phyloP scores from a whole-genome alignment of 1,284 basidiomycete species.

The Pseudozyma sp. region DNA sequence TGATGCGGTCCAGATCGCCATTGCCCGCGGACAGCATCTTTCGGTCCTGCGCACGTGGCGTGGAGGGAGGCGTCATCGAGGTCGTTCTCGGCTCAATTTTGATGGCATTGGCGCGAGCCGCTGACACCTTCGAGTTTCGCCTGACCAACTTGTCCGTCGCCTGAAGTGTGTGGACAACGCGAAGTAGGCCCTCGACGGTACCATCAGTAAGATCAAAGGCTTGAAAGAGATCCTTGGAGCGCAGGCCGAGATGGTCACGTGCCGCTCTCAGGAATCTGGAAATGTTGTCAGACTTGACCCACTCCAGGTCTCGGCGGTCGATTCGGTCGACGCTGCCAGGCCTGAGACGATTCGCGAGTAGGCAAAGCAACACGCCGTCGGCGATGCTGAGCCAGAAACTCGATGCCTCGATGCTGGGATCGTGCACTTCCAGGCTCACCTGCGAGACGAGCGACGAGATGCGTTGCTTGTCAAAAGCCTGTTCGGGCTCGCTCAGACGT shows the following conservation, averaged over 20 bases:
- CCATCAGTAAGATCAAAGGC: conserved; percentile 54
- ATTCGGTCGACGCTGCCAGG: conserved; percentile 45
- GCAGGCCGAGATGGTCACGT: conserved; percentile 53
- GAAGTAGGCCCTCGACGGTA: conserved; percentile 52
- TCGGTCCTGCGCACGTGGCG: conserved; percentile 35
- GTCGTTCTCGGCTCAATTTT: conserved; percentile 43
- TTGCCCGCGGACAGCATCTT: conserved; percentile 28
- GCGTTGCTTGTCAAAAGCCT: conserved; percentile 30
- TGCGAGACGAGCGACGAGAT: conserved; percentile 35
- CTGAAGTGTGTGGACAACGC: conserved; percentile 55
- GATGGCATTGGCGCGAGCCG: conserved; percentile 23
- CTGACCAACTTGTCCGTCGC: conserved; percentile 33
- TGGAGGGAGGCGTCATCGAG: conserved; percentile 47
- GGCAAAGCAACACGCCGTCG: conserved; percentile 58
- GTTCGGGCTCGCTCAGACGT: conserved; percentile 21
- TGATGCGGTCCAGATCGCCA: conserved; percentile 35
- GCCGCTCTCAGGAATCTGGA: conserved; percentile 56
- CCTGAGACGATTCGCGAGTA: conserved; percentile 48
- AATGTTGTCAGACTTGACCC: conserved; percentile 57
- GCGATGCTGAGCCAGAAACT: conserved; percentile 55
- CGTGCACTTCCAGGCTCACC: conserved; percentile 21
- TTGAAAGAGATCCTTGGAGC: conserved; percentile 57
- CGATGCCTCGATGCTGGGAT: conserved; percentile 29
- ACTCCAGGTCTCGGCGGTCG: conserved; percentile 54
- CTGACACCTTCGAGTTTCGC: conserved; percentile 26